These are phyloP conservation scores for Lachnellula hyalina DNA, from an alignment of 2,329 filamentous ascomycete genomes.

Conservation along the genomic window DNA sequence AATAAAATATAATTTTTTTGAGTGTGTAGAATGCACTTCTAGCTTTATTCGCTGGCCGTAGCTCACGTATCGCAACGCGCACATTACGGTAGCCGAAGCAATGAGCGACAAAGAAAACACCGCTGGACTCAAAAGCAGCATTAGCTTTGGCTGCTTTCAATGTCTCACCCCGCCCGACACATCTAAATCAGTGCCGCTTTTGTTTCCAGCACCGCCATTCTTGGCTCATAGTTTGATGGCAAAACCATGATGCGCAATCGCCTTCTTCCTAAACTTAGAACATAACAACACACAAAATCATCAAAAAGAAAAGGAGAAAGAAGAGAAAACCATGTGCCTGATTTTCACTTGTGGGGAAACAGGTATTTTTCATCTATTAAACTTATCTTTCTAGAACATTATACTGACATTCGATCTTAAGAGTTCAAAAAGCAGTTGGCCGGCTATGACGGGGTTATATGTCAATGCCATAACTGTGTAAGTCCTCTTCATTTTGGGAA, in stretches of 20 bases:
- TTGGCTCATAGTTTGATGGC: background rate
- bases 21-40: slow-evolving; percentile 3
- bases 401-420: slow-evolving; percentile 18
- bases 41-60: slow-evolving; percentile 7
- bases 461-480: slow-evolving; percentile 59
- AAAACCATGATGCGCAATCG: background rate
- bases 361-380: background rate
- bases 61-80: background rate
- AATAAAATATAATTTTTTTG: background rate
- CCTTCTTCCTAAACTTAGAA: background rate
- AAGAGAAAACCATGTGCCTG: slow-evolving; percentile 23
- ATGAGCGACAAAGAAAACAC: background rate
- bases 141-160: background rate
- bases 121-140: background rate
- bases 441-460: slow-evolving; percentile 57
- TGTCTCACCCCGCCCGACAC: background rate
- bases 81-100: background rate
- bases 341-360: slow-evolving; percentile 33
- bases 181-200: background rate
- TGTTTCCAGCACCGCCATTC: background rate
- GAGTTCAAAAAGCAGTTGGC: slow-evolving; percentile 33
- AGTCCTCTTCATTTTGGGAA: slow-evolving; percentile 7
- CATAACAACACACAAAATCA: background rate
- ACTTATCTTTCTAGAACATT: too few relatives aligned
- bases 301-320: too few relatives aligned